Evolutionary conservation across 2,329 filamentous ascomycete species (phyloP), one percentile per base, ranked within the genome.

Genomic region (Fonsecaea pedrosoi): DNA sequence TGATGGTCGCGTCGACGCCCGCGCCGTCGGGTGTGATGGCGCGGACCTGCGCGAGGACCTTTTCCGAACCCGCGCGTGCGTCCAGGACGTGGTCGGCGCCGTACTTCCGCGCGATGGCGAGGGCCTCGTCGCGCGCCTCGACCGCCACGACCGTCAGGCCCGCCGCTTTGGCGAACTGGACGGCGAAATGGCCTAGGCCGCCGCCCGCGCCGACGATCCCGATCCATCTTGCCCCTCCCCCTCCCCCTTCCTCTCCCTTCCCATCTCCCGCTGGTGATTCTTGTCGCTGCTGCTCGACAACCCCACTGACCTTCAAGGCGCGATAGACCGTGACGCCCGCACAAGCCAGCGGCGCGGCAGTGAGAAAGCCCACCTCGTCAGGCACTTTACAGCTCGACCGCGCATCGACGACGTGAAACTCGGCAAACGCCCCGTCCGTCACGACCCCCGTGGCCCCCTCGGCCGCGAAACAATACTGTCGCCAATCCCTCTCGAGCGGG

Each of bases 271-370:
- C n/a, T n/a, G n/a, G n/a, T n/a, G n/a, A n/a, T n/a, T n/a, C n/a
- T 25, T 25, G 25, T 25, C 25, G 25, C 25, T 25, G 25, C 25
- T 25, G 25, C 25, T 1, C 25, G 25, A 25, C 61, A 35, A 85
- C 71, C 2, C 73, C 78, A 0, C 81, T 76, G 70, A 80, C 77
- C 62, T 78, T 56, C 10, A 85, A 76, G 1, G 77, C 81, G 18
- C 82, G 75, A 75, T 80, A 86, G n/a, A 82, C 77, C 3, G 84
- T 86, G 61, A 81, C 73, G 0, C 85, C 85, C 0, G 85, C 85
- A 73, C 85, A 87, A 9, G 85, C 85, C 21, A 88, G 75, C 3
- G 86, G 86, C 50, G 85, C 85, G 9, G 85, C 86, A 9, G 78
- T 79, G 61, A 80, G 71, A 54, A 87, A 82, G 1, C 77, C 78